These are phyloP conservation scores for Hypocreales sp. DNA, from an alignment of 2,329 filamentous ascomycete species.

Conservation along the genomic window DNA sequence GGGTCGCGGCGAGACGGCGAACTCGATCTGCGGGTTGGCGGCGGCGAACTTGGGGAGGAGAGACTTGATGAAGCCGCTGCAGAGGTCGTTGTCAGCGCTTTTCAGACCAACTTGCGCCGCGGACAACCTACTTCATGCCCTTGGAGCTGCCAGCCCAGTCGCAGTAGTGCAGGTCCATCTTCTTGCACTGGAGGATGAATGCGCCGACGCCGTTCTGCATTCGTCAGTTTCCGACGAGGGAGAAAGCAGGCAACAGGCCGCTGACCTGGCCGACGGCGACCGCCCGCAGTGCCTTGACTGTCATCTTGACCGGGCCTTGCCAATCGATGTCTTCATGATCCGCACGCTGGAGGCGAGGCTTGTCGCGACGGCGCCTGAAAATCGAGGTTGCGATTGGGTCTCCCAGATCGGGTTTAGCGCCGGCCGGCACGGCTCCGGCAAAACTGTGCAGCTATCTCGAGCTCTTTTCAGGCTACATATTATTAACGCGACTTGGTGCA, in stretches of 20 bases:
- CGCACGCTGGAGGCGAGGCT: no score
- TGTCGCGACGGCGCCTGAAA: no score
- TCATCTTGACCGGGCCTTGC: conserved; percentile 29
- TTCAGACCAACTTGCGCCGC: background rate
- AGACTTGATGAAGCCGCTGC: conserved; percentile 66
- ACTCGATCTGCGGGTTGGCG: conserved; percentile 76
- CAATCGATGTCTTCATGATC: conserved; percentile 13
- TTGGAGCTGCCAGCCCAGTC: conserved; percentile 86
- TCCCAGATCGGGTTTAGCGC: conserved; percentile 10
- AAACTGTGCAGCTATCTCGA: conserved; percentile 5
- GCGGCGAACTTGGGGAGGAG: conserved; percentile 64
- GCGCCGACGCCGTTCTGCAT: conserved; percentile 83
- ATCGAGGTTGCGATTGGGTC: background rate
- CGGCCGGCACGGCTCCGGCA: conserved; percentile 7
- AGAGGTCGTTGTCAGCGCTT: background rate
- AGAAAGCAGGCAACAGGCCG: background rate
- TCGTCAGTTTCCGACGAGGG: conserved; percentile 6
- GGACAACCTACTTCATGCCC: conserved; percentile 71
- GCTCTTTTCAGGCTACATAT: no score
- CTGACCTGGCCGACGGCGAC: conserved; percentile 36
- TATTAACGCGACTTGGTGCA: background rate
- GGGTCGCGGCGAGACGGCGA: conserved; percentile 82
- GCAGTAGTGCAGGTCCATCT: conserved; percentile 92
- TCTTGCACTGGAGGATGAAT: conserved; percentile 95
- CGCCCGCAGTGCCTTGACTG: conserved; percentile 35